These are phyloP conservation scores for Neckera pumila DNA, from an alignment of 225 moss, liverwort and hornwort genomes.

Conservation along the genomic window DNA sequence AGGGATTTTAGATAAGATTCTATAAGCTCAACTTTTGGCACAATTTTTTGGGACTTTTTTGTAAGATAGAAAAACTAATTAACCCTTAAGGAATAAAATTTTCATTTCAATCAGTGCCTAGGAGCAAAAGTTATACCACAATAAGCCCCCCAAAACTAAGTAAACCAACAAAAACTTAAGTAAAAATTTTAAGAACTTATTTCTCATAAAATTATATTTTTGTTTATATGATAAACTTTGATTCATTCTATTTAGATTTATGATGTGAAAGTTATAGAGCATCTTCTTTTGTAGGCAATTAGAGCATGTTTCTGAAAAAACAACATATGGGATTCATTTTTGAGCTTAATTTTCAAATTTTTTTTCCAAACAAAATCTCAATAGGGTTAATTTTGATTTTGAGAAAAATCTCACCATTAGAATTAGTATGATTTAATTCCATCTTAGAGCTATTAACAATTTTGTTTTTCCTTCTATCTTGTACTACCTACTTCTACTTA, in stretches of 20 bases:
- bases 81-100: too few relatives aligned
- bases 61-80: neutral
- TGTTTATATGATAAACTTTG: neutral
- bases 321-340: fast-evolving
- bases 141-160: too few relatives aligned
- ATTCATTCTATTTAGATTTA: neutral
- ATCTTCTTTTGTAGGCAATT: fast-evolving
- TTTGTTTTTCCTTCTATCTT: neutral
- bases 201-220: neutral
- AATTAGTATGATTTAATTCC: neutral
- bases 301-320: neutral
- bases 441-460: too few relatives aligned
- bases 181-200: neutral
- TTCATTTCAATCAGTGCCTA: neutral
- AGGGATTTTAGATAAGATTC: neutral
- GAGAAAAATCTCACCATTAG: fast-evolving
- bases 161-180: neutral
- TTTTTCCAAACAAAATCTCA: too few relatives aligned
- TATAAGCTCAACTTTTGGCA: neutral
- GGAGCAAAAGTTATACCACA: fast-evolving
- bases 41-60: neutral
- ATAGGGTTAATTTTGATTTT: fast-evolving
- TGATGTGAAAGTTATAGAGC: neutral
- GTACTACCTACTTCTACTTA: neutral
- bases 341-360: neutral